Conservation (phyloP, 192 early-diverging fungal genomes). For the Podila verticillata region DNA sequence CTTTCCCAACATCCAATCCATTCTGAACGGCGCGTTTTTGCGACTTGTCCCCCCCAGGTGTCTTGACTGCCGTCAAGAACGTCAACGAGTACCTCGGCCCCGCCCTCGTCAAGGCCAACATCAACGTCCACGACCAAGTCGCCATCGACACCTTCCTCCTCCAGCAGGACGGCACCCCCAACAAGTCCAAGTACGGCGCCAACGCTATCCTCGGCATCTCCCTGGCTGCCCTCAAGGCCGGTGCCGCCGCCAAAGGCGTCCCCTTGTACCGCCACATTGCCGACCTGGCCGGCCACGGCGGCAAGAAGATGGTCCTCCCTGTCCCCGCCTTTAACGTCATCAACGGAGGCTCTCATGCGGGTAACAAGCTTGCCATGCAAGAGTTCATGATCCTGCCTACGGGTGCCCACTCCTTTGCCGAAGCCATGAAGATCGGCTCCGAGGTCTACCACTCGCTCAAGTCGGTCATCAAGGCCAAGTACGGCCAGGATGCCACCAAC, state of each 20-base stretch:
- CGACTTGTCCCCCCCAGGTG: conserved; percentile 62
- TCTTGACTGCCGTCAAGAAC: conserved; percentile 89
- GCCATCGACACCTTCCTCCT: conserved; percentile 93
- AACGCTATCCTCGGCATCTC: conserved; percentile 99
- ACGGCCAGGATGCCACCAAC: conserved; percentile 98
- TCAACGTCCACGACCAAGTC: conserved; percentile 88
- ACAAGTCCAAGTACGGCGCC: conserved; percentile 97
- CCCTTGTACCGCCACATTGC: conserved; percentile 96
- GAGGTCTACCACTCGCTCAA: conserved; percentile 98
- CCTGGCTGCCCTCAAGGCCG: conserved; percentile 93
- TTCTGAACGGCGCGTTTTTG: too few relatives aligned
- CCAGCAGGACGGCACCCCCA: conserved; percentile 91
- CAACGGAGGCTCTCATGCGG: conserved; percentile 99
- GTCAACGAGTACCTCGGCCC: conserved; percentile 91
- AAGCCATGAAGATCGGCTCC: conserved; percentile 97
- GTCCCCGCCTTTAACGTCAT: conserved; percentile 99
- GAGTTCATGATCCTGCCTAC: conserved; percentile 99
- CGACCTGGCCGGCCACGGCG: conserved; percentile 80
- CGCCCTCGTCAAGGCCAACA: conserved; percentile 79
- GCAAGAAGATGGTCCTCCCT: conserved; percentile 90
- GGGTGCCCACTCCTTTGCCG: conserved; percentile 89
- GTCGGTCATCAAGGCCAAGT: conserved; percentile 97
- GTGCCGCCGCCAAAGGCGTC: conserved; percentile 92
- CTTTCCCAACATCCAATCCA: too few relatives aligned
- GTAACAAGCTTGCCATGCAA: conserved; percentile 99